phyloP scores from a whole-genome alignment of 2,329 filamentous ascomycete genomes.

The Atkinsonella hypoxylon region DNA sequence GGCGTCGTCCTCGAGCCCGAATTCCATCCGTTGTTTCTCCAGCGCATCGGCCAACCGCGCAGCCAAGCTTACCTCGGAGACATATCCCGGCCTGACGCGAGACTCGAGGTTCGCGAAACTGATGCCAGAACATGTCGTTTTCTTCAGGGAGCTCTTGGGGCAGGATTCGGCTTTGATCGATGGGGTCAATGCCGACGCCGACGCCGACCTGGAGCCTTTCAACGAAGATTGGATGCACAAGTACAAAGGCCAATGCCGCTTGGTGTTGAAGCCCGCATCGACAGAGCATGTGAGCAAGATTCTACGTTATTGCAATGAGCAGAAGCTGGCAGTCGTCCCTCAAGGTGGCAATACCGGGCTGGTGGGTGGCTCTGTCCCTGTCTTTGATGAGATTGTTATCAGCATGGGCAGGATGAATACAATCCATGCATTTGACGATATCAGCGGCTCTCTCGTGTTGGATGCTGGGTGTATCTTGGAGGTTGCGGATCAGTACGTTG shows the following conservation, averaged over 20 bases:
- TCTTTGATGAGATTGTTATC: constrained; percentile 97
- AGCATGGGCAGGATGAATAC: constrained; percentile 83
- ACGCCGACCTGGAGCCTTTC: constrained; percentile 79
- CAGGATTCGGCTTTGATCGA: constrained; percentile 72
- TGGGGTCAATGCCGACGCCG: constrained; percentile 56
- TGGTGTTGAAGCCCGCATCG: constrained; percentile 76
- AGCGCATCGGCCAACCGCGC: constrained; percentile 11
- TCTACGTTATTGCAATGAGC: constrained; percentile 88
- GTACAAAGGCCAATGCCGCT: constrained; percentile 77
- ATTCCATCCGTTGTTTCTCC: constrained; percentile 12
- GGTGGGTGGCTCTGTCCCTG: constrained; percentile 88
- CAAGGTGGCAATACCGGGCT: constrained; percentile 96
- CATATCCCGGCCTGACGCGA: constrained; percentile 72
- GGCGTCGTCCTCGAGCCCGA: constrained; percentile 16
- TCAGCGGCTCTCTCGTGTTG: constrained; percentile 78
- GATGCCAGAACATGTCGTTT: constrained; percentile 65
- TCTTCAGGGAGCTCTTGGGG: constrained; percentile 73
- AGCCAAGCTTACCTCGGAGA: constrained; percentile 68
- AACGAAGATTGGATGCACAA: constrained; percentile 99
- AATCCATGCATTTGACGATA: constrained; percentile 84
- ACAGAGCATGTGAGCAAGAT: constrained; percentile 86
- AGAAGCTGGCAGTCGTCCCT: constrained; percentile 83
- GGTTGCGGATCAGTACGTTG: constrained; percentile 73
- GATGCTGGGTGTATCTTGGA: constrained; percentile 91
- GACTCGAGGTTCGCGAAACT: constrained; percentile 64